Evolutionary conservation across 169 alveolate genomes (phyloP), one percentile per base, ranked within the genome.

Genomic region (Plasmodium vinckei): DNA sequence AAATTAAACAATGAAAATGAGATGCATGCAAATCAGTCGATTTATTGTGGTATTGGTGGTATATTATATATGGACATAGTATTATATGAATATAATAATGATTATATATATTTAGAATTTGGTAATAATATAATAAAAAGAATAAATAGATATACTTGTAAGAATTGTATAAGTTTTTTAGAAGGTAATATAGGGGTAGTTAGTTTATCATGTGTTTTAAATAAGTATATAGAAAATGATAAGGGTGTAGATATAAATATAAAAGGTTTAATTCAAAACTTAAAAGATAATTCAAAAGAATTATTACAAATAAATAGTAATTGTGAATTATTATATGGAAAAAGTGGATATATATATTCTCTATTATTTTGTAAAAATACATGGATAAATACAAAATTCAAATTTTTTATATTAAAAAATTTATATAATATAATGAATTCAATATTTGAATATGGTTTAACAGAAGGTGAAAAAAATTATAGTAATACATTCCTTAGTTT

Each of bases 281-380:
- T 77, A 44, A 77, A 5, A 19, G 57, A 64, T 9, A 63, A 77
- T 53, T 63, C 46, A 25, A 47, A 77, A 3, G 88, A 63, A 25
- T 19, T 77, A 56, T 39, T 19, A 63, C 42, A 49, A 12, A 51
- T 77, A 3, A 77, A 68, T 64, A 46, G 68, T 23, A 75, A 77
- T 51, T 77, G 88, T 77, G 88, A 77, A 77, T 77, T 77, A 23
- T 68, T 77, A 51, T 77, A 77, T 63, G 88, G 88, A 13, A 77
- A 77, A 64, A 63, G 88, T 64, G 88, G 88, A 23, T 77, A 69
- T 56, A 63, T 77, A 49, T 77, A 77, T 77, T 77, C 88, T 56
- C 42, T 77, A 21, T 69, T 77, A 42, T 77, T 77, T 53, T 77
- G 88, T 77, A 77, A 33, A 47, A 77, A 77, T 63, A 25, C 65